Base-by-base conservation (phyloP, 306 rosid genomes). In the Cucumis hystrix region DNA sequence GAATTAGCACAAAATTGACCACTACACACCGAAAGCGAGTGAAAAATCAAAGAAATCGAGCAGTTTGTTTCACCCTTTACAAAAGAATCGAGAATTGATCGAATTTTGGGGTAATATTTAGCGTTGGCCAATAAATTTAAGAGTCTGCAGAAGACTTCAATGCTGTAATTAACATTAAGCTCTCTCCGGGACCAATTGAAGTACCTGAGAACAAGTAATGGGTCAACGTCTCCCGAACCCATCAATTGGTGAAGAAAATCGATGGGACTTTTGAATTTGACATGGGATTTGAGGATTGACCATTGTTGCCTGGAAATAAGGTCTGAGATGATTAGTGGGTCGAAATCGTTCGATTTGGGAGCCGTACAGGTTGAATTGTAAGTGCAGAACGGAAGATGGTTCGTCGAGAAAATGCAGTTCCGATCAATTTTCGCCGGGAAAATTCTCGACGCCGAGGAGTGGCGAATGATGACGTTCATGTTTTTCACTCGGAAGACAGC, bases 291-390 rank as follows among this genome's bases (percentile, higher is more conserved):
- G 79, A 90, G 87, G 81, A 85, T 84, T 39, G 86, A 84, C 96
- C 97, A 91, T 62, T 82, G 97, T 20, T 87, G 96, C 82, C 90
- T 83, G 60, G 84, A 85, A 82, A 93, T 85, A 78, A 91, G 82
- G 79, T 93, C 88, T 65, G 86, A 81, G 71, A 88, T 82, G 9
- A 70, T 20, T 7, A 76, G 43, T 76, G 79, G 72, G 74, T 55
- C 71, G 55, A 87, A 79, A 49, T 76, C 67, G 43, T 59, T 67
- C 25, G 75, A 30, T 21, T 33, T 77, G 76, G 88, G 72, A 62
- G 69, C 86, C 61, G 85, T 28, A 52, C 61, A 20, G 3, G 25
- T 6, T 14, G 76, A 75, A 62, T 40, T 18, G 73, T 62, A 15
- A 76, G 66, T 62, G 56, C 79, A 64, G 28, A 77, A 62, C 73